A percentile compares a stretch with the other conserved stretches of the same genome.
These are phyloP conservation scores for Penicillium sumatraense DNA, from an alignment of 2,329 filamentous ascomycete species.

Conservation along the genomic window DNA sequence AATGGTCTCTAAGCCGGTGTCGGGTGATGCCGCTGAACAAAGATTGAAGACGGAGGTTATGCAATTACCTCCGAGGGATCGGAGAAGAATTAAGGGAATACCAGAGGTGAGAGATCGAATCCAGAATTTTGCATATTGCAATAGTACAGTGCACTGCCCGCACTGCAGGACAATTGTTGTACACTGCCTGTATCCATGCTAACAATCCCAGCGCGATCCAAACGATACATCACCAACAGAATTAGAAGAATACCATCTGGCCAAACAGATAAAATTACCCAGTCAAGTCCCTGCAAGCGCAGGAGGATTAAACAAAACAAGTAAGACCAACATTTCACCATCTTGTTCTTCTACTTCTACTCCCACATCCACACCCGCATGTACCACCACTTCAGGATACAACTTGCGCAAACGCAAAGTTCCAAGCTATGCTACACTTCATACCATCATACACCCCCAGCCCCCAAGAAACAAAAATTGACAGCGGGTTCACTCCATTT, in stretches of 20 bases:
- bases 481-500: conserved; percentile 9
- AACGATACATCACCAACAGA: conserved; percentile 36
- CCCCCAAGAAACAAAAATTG: not conserved
- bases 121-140: too few relatives aligned
- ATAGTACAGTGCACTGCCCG: too few relatives aligned
- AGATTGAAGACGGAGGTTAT: conserved; percentile 68
- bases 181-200: too few relatives aligned
- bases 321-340: conserved; percentile 62
- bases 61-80: conserved; percentile 63
- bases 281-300: conserved; percentile 71
- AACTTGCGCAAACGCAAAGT: not conserved
- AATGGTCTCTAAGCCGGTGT: conserved; percentile 54
- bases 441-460: too few relatives aligned
- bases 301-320: conserved; percentile 77
- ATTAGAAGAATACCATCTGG: conserved; percentile 50
- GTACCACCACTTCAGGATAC: too few relatives aligned
- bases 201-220: conserved; percentile 40
- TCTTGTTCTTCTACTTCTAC: not conserved
- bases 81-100: conserved; percentile 62
- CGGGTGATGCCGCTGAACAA: conserved; percentile 66
- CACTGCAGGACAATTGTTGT: too few relatives aligned
- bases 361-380: not conserved
- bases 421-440: not conserved
- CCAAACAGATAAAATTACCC: conserved; percentile 55
- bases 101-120: conserved; percentile 47